Evolutionary conservation across 2,329 filamentous ascomycete species (phyloP), one percentile per base, ranked within the genome.

Genomic region (Aspergillus brasiliensis): DNA sequence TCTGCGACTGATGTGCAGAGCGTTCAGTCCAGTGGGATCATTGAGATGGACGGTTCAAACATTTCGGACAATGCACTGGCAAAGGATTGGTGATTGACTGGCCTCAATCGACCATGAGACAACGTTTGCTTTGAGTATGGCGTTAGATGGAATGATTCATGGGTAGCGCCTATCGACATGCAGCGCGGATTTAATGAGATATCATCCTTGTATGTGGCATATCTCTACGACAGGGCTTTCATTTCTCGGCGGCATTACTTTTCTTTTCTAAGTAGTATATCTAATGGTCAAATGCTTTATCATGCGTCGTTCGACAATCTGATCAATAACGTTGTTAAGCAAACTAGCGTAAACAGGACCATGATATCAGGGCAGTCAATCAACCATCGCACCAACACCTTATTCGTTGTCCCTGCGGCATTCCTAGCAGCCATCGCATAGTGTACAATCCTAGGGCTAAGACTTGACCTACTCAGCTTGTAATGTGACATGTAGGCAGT

Each of bases 361-460:
- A 27, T 57, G 23, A 47, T 58, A 51, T 58, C 55, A 60, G 47
- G 37, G 27, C 47, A 56, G 38, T 38, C 19, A 31, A 19, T 21
- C 31, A 25, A 46, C 10, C 13, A 55, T 28, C n/a, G 37, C 47
- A 31, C 13, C 5, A 34, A n/a, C 37, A 46, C 3, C 57, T 61
- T 37, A 6, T 19, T n/a, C 38, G 2, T 3, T 17, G n/a, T 10
- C 3, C 4, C 13, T 23, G 40, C 17, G 21, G 4, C 8, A 44
- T 11, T 17, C 17, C 1, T 44, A 8, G 0, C n/a, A 44, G 8
- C 17, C 73, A 48, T 78, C 84, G 83, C 72, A 86, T 79, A 5
- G 84, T 86, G 69, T 84, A 84, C 8, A 82, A 84, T 27, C 81
- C 79, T 19, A 77, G 73, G 60, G 79, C 76, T 59, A 84, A 68